These are phyloP conservation scores for Lachnellula occidentalis DNA, from an alignment of 2,329 filamentous ascomycete species.

Conservation along the genomic window DNA sequence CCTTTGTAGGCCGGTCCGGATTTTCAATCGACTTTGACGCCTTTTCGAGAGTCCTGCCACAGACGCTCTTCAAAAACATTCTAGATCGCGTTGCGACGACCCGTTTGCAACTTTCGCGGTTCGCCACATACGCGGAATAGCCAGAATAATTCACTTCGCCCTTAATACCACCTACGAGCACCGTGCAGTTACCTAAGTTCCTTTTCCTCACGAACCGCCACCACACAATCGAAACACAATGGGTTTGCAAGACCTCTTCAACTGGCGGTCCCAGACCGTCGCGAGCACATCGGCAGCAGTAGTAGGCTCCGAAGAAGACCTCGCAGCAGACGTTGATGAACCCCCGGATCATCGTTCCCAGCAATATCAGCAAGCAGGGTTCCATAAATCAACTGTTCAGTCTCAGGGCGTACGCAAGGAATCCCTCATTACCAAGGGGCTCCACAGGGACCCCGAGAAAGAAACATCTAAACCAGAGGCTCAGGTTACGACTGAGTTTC, in stretches of 20 bases:
- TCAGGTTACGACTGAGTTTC: constrained; percentile 35
- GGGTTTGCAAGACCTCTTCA: constrained; percentile 36
- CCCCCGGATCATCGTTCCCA: constrained; percentile 59
- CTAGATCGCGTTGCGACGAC: constrained; percentile 4
- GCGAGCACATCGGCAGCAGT: constrained; percentile 21
- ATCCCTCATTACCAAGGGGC: constrained; percentile 81
- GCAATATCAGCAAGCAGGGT: constrained; percentile 17
- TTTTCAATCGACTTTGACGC: constrained; percentile 3
- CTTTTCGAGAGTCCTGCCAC: constrained; percentile 5
- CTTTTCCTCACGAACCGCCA: constrained; percentile 8
- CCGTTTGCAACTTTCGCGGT: too few relatives aligned
- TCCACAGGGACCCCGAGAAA: constrained; percentile 63
- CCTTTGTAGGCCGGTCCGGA: not conserved
- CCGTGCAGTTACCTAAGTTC: not conserved
- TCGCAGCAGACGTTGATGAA: constrained; percentile 75
- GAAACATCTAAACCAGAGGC: constrained; percentile 38
- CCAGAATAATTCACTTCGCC: not conserved
- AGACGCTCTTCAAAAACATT: constrained; percentile 3
- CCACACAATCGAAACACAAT: constrained; percentile 17
- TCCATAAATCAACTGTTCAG: constrained; percentile 35
- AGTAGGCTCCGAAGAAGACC: constrained; percentile 52
- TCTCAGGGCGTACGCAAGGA: constrained; percentile 55
- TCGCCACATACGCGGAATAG: not conserved
- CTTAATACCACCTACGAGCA: constrained; percentile 7
- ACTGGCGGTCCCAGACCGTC: constrained; percentile 40